A percentile compares a stretch with the other conserved stretches of the same genome.
phyloP scores from a whole-genome alignment of 768 basidiomycete genomes.

The Botryobasidium botryosum region DNA sequence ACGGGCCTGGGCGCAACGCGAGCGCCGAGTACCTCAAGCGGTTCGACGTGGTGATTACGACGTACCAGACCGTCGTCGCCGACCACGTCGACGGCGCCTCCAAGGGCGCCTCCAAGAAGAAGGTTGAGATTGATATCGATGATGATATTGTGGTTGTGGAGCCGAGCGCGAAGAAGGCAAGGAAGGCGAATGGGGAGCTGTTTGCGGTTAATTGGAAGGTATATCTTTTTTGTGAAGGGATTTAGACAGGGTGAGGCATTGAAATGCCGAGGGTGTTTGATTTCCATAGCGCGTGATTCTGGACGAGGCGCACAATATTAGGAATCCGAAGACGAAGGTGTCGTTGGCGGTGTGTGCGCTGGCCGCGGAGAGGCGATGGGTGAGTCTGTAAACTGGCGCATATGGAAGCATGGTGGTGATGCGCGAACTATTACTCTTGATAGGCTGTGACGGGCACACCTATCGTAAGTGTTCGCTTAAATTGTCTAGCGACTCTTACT shows the following conservation, averaged over 20 bases:
- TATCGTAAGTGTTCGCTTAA: constrained; percentile 40
- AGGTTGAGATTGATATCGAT: constrained; percentile 28
- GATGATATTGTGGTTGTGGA: too few species aligned
- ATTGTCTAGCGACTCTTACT: background rate
- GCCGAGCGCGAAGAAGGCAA: constrained; percentile 10
- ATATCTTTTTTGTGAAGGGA: background rate
- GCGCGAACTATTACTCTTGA: too few species aligned
- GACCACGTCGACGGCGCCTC: constrained; percentile 17
- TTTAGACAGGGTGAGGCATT: too few species aligned
- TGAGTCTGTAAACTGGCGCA: background rate
- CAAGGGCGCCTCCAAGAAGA: constrained; percentile 36
- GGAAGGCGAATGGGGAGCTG: constrained; percentile 23
- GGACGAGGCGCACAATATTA: constrained; percentile 79
- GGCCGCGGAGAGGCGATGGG: constrained; percentile 59
- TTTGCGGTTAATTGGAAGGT: constrained; percentile 76
- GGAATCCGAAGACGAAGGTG: constrained; percentile 79
- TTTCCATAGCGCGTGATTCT: constrained; percentile 47
- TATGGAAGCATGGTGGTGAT: background rate
- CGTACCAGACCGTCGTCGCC: constrained; percentile 50
- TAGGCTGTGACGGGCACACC: constrained; percentile 60
- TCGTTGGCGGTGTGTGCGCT: constrained; percentile 47
- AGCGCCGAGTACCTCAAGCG: constrained; percentile 40
- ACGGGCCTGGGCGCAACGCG: constrained; percentile 48
- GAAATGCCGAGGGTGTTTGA: background rate
- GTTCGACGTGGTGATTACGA: constrained; percentile 69